Percentiles rank a stretch among this genome's conserved stretches.
Evolutionary conservation across 1,139 yeast genomes (phyloP).

Genomic region (Saccharomyces hybrid): DNA sequence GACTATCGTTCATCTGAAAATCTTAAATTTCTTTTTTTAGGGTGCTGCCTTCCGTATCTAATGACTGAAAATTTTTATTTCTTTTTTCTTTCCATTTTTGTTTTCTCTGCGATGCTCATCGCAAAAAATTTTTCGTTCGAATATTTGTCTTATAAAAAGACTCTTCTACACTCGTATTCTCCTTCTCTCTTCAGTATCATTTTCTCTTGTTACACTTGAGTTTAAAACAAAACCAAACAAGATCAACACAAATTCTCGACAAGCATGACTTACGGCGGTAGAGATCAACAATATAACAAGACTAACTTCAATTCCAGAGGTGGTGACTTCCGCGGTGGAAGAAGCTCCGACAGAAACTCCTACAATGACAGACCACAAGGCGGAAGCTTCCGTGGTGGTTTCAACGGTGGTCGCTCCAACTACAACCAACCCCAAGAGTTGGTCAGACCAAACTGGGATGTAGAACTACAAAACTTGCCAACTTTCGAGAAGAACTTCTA

Average conservation of each 20-base stretch:
- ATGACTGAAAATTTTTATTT: not conserved
- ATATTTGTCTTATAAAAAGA: not conserved
- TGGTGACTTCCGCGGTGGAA: conserved; percentile 36
- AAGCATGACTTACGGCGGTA: conserved; percentile 23
- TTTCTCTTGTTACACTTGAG: no score
- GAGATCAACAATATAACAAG: conserved; percentile 33
- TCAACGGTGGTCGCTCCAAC: conserved; percentile 35
- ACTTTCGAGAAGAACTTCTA: conserved; percentile 94
- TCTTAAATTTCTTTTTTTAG: not conserved
- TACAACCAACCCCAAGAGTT: conserved; percentile 39
- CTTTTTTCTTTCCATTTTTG: not conserved
- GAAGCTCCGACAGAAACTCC: conserved; percentile 36
- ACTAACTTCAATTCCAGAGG: conserved; percentile 31
- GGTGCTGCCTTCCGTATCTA: not conserved
- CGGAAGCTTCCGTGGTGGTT: conserved; percentile 29
- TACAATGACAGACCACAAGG: conserved; percentile 23
- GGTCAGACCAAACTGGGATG: conserved; percentile 72
- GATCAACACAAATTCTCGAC: not conserved
- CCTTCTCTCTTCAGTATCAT: not conserved
- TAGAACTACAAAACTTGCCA: conserved; percentile 54
- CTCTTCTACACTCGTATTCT: not conserved
- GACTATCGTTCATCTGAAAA: not conserved
- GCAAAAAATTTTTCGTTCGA: not conserved
- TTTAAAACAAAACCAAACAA: no score
- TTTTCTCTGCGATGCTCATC: not conserved